Evolutionary conservation across 371 early-diverging fungal genomes (phyloP).

Genomic region (Rhizopus arrhizus): DNA sequence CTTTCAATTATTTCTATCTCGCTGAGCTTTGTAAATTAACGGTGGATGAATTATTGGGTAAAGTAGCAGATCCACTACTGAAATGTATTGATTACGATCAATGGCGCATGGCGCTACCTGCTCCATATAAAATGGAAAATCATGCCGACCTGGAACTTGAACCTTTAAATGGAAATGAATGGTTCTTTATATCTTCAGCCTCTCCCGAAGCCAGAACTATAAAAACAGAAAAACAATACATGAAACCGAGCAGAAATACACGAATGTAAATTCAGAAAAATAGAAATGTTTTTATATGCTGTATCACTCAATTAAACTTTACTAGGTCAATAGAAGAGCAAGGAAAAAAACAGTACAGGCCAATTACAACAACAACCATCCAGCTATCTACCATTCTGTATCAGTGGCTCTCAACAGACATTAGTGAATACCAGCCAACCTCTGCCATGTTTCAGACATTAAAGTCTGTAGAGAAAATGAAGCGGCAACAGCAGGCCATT

Average conservation of each 20-base stretch:
- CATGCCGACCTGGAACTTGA: constrained; percentile 8
- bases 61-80: constrained; percentile 37
- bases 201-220: background rate
- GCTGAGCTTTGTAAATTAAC: constrained; percentile 43
- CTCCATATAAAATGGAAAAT: background rate
- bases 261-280: background rate
- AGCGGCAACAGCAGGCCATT: constrained; percentile 48
- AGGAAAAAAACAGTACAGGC: background rate
- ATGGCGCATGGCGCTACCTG: constrained; percentile 12
- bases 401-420: constrained; percentile 19
- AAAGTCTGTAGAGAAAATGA: constrained; percentile 13
- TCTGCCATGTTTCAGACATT: background rate
- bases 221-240: background rate
- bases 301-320: too few species aligned
- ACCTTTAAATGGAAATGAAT: constrained; percentile 22
- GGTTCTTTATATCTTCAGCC: constrained; percentile 7
- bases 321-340: constrained; percentile 1
- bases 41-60: constrained; percentile 28
- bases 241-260: background rate
- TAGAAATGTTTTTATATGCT: background rate
- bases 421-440: background rate
- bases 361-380: constrained; percentile 5
- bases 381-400: constrained; percentile 2
- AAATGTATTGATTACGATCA: constrained; percentile 20
- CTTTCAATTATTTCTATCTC: constrained; percentile 27